A percentile compares a stretch with the other conserved stretches of the same genome.
Evolutionary conservation across 345 rosid genomes (phyloP).

Genomic region (Ceriops decandra): DNA sequence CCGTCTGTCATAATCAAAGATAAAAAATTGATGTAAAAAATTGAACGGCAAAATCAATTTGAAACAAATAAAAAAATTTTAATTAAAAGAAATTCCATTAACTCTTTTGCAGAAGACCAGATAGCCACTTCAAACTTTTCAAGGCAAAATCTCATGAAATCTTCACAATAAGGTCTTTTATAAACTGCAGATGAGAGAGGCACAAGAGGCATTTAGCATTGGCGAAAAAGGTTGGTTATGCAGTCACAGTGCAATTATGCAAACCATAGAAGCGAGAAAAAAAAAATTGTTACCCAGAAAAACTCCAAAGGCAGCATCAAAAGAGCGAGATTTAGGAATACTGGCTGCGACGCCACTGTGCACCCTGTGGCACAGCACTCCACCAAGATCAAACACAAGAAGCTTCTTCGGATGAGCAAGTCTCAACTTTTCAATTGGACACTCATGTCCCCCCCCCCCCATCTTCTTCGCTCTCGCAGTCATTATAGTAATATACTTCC

Average conservation of each 20-base stretch:
- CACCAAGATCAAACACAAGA: not conserved
- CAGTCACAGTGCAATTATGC: too few relatives aligned
- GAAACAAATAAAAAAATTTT: not conserved
- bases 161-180: too few relatives aligned
- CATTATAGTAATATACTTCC: not conserved
- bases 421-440: not conserved
- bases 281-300: too few relatives aligned
- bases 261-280: too few relatives aligned
- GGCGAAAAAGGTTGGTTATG: too few relatives aligned
- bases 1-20: constrained; percentile 9
- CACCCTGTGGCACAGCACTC: not conserved
- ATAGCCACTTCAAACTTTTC: not conserved
- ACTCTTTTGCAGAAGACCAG: not conserved
- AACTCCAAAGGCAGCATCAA: too few relatives aligned
- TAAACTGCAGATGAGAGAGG: too few relatives aligned
- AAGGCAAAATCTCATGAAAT: not conserved
- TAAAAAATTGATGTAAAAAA: not conserved
- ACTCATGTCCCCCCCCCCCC: not conserved
- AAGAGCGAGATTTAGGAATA: too few relatives aligned
- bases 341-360: too few relatives aligned
- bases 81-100: not conserved
- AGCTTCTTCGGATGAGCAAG: not conserved
- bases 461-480: not conserved
- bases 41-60: not conserved
- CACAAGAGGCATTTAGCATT: too few relatives aligned